Evolutionary conservation across 129 eudicot species (phyloP).

Genomic region (Lonicera japonica): DNA sequence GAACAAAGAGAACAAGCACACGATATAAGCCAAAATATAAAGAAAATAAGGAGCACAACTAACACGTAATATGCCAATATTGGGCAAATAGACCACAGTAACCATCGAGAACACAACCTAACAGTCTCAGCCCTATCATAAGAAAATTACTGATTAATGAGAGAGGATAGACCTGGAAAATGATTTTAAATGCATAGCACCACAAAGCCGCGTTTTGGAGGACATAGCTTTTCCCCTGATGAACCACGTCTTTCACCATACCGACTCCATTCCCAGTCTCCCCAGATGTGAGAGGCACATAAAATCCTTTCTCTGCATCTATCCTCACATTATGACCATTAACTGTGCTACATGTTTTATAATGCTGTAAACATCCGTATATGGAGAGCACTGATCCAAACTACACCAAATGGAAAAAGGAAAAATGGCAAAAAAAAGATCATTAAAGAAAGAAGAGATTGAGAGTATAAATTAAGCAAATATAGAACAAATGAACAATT

Average conservation of each 20-base stretch:
- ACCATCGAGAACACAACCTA: too few species aligned
- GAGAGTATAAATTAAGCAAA: too few species aligned
- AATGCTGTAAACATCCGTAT: constrained; percentile 45
- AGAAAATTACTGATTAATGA: neutral
- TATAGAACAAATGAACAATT: too few species aligned
- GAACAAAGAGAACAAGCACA: neutral
- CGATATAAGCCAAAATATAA: neutral
- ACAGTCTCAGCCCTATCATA: neutral
- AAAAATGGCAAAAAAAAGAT: too few species aligned
- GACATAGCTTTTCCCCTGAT: constrained; percentile 25
- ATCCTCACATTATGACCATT: constrained; percentile 6
- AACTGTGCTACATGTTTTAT: constrained; percentile 10
- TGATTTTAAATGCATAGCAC: constrained; percentile 50
- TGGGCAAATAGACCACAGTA: neutral
- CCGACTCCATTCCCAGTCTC: constrained; percentile 20
- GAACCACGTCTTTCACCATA: constrained; percentile 5
- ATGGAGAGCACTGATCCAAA: constrained; percentile 60
- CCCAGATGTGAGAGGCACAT: constrained; percentile 32
- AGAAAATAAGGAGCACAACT: neutral
- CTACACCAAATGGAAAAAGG: constrained; percentile 32
- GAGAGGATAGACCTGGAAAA: constrained; percentile 50
- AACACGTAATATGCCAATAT: neutral
- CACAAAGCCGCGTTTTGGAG: constrained; percentile 27
- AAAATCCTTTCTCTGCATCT: constrained; percentile 41
- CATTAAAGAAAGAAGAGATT: constrained; percentile 7